Evolutionary conservation across 371 early-diverging fungal genomes (phyloP).

Genomic region (Actinomucor elegans): DNA sequence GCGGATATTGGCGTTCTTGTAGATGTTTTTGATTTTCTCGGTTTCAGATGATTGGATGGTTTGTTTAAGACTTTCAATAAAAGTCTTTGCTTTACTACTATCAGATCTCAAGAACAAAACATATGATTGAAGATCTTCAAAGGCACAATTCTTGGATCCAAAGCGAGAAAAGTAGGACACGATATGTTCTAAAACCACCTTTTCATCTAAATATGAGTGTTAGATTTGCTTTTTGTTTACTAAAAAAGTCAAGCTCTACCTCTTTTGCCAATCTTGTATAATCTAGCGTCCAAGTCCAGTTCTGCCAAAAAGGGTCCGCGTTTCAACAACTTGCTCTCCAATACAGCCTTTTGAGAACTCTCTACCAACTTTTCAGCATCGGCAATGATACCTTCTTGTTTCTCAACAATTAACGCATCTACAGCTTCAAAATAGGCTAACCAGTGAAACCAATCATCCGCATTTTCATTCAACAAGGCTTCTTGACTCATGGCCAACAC

Average conservation of each 20-base stretch:
- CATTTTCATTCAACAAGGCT: conserved; percentile 45
- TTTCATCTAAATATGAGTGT: conserved; percentile 35
- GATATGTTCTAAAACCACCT: conserved; percentile 41
- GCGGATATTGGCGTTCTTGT: conserved; percentile 51
- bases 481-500: conserved; percentile 39
- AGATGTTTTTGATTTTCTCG: conserved; percentile 38
- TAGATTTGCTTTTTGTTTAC: conserved; percentile 7
- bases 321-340: conserved; percentile 47
- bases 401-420: conserved; percentile 28
- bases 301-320: conserved; percentile 78
- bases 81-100: conserved; percentile 23
- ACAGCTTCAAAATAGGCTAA: conserved; percentile 61
- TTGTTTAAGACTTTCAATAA: conserved; percentile 36
- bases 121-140: conserved; percentile 75
- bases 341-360: conserved; percentile 31
- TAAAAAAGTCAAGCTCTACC: too few species aligned
- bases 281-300: conserved; percentile 57
- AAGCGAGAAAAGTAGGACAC: conserved; percentile 65
- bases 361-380: conserved; percentile 45
- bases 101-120: conserved; percentile 35
- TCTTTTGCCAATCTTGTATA: conserved; percentile 31
- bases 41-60: conserved; percentile 28
- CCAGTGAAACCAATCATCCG: conserved; percentile 76
- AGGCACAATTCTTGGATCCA: conserved; percentile 70
- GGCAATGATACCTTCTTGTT: conserved; percentile 15